Evolutionary conservation across 202 grass and related monocot species (phyloP).

Genomic region (Alloteropsis angusta): DNA sequence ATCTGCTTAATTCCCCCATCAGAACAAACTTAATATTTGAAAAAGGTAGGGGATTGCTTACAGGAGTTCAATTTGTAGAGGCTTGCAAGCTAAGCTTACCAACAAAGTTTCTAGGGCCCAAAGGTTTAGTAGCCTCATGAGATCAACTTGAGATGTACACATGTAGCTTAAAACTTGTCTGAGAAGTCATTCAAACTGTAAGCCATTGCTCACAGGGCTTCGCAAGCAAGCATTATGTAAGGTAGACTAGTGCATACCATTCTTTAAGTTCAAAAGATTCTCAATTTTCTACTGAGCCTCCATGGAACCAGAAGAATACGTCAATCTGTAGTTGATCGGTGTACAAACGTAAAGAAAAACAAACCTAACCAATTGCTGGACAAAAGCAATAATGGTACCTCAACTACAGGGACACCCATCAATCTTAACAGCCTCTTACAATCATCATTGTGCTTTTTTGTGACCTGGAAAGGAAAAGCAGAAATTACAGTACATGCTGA

Average conservation of each 20-base stretch:
- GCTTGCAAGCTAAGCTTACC: background rate
- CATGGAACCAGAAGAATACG: background rate
- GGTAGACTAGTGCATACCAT: background rate
- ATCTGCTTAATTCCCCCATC: background rate
- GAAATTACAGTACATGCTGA: background rate
- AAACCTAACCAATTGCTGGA: background rate
- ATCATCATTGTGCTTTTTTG: conserved; percentile 78
- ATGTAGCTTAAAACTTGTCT: background rate
- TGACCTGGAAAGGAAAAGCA: conserved; percentile 44
- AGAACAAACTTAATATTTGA: background rate
- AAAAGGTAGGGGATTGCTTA: background rate
- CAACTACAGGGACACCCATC: conserved; percentile 82
- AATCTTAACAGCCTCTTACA: conserved; percentile 75
- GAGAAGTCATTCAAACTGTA: conserved; percentile 2
- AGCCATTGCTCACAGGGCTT: background rate
- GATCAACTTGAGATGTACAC: background rate
- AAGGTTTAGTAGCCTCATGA: background rate
- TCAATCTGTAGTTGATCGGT: background rate
- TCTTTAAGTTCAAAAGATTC: conserved; percentile 3
- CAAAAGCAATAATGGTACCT: conserved; percentile 42
- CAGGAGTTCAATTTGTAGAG: background rate
- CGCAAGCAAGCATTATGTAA: background rate
- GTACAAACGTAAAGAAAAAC: background rate
- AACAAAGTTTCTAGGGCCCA: background rate
- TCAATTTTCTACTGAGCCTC: background rate